Base-by-base conservation (phyloP, 2,329 filamentous ascomycete species). In the Chrysosporium keratinophilum region DNA sequence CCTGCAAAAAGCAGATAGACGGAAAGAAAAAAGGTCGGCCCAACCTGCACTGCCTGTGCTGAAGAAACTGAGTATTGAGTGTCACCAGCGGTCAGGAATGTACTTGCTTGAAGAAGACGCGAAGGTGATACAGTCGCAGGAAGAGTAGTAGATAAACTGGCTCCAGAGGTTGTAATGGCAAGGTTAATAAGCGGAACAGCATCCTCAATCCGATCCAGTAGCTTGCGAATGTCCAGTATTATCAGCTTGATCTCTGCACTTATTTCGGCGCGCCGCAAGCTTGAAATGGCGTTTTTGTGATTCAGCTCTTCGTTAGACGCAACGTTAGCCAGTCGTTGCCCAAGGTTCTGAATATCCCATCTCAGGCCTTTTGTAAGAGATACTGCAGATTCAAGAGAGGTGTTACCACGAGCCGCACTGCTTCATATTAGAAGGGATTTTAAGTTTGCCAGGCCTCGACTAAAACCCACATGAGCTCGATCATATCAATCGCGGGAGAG, bases 1-100 rank as follows among this genome's bases (percentile, higher is more conserved):
- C 88, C 86, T 1, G 84, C 77, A 63, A 97, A 98, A 0, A 97
- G 78, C 89, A 97, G 96, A 69, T 97, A 98, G 60, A 97, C 73
- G 0, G 90, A 95, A 6, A 97, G 69, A 0, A 81, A 85, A 63
- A 96, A 97, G 0, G 83, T 81, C 0, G 91, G 89, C 0, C 93
- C 93, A 56, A 97, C 85, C 64, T 96, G 89, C 44, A 88, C 82
- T 0, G 84, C 78, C 9, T 74, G 71, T 0, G 73, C 76, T 5
- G 83, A 79, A 40, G 80, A 75, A 58, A 82, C 76, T 1, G 81
- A 79, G 68, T 93, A 96, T 58, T 89, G 85, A 0, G 83, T 85
- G 67, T 98, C 93, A 2, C 88, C 89, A 43, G 89, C 80, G 28
- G 85, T 94, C 47, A 97, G 76, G 59, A 96, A 85, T 3, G 89